Evolutionary conservation across 2,329 filamentous ascomycete genomes (phyloP).

Genomic region (Orbilia brochopaga): DNA sequence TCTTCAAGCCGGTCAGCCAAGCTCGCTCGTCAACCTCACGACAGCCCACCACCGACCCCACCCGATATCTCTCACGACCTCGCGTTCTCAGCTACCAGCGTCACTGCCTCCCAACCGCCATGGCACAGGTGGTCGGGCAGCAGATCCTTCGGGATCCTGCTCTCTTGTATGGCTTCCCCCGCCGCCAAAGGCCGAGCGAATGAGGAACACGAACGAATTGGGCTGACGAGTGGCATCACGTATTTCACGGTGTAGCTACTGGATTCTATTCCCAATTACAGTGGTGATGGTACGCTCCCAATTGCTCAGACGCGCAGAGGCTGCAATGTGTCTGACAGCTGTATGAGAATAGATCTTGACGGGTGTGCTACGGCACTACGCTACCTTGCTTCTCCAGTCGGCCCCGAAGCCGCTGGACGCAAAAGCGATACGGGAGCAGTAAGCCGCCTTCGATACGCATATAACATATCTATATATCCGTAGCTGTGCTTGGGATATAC

Average conservation of each 20-base stretch:
- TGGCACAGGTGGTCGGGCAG: constrained; percentile 86
- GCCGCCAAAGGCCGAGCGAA: background rate
- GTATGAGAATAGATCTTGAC: constrained; percentile 72
- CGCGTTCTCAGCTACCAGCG: background rate
- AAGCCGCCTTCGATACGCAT: constrained; percentile 22
- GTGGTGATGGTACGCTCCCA: constrained; percentile 78
- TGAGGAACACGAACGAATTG: constrained; percentile 14
- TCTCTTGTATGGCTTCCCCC: constrained; percentile 74
- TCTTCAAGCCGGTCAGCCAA: constrained; percentile 18
- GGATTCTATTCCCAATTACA: constrained; percentile 97
- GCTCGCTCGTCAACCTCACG: constrained; percentile 20
- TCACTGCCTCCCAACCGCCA: constrained; percentile 58
- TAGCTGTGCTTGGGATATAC: background rate
- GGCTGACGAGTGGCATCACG: constrained; percentile 52
- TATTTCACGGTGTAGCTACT: constrained; percentile 71
- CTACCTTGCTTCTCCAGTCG: constrained; percentile 84
- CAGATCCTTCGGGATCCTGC: constrained; percentile 98
- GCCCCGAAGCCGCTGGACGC: constrained; percentile 81
- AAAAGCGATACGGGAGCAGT: constrained; percentile 81
- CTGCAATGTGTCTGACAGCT: background rate
- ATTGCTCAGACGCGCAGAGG: background rate
- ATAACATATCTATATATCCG: background rate
- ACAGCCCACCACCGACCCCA: constrained; percentile 9
- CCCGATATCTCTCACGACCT: background rate
- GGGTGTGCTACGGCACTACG: constrained; percentile 94